Base-by-base conservation (phyloP, 495 filamentous ascomycete species). In the Podospora tetraspora region DNA sequence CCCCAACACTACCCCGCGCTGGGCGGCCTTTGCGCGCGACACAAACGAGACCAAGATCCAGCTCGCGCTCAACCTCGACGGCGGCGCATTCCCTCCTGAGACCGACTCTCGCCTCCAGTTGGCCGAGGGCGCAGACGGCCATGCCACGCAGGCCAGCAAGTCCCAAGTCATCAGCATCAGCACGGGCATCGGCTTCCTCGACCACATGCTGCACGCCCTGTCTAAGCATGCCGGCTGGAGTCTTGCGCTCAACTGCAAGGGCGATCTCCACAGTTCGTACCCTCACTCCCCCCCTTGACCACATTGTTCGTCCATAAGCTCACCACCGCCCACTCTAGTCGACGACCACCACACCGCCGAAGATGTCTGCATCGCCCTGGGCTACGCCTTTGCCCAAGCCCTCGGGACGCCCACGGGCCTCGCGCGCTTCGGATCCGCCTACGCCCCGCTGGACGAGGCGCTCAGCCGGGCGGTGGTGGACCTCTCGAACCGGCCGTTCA, bases 331-430 rank as follows among this genome's bases (percentile, higher is more conserved):
- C 57, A 43, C 43, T 57, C 59, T 67, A 96, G 94, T 99, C 81
- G 95, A 99, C 82, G 95, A 98, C 84, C 95, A 99, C 82, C 95
- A 99, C 84, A 97, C 94, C 6, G 89, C 94, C 66, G 95, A 99
- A 87, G 95, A 99, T 81, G 91, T 90, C 64, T 95, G 92, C 83
- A 88, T 99, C 70, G 92, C 93, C 22, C 89, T 99, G 59, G 95
- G 95, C 57, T 80, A 82, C 63, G 93, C 94, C 34, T 96, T 98
- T 82, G 89, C 89, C 61, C 74, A 83, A 57, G 90, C 93, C 21
- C 86, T 99, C 29, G 88, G 89, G 66, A 83, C 86, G 19, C 89
- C 91, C 11, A 83, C 88, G 60, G 96, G 95, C 8, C 86, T 97
- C 22, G 89, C 90, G 56, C 90, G 95, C 19, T 99, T 97, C 84